A percentile compares a stretch with the other conserved stretches of the same genome.
phyloP scores from a whole-genome alignment of 495 filamentous ascomycete genomes.

The Hypoxylon lenormandii region DNA sequence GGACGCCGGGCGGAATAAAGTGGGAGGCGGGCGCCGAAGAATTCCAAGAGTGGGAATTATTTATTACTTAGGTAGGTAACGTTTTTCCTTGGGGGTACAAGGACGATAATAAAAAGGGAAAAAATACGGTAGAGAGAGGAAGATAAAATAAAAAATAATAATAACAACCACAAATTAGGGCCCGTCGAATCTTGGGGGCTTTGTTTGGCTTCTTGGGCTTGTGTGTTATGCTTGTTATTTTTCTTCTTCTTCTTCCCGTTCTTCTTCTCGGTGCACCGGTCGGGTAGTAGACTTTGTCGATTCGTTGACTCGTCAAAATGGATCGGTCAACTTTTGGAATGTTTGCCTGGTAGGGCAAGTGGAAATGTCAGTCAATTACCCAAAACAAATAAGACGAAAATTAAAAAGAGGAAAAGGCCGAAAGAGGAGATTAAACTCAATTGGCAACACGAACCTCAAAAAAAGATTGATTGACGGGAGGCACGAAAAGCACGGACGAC shows the following conservation, averaged over 20 bases:
- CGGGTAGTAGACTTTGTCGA: conserved; percentile 26
- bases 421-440: conserved; percentile 33
- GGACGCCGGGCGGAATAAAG: conserved; percentile 55
- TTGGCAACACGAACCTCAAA: conserved; percentile 31
- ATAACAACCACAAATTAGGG: conserved; percentile 21
- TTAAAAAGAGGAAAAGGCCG: too few species aligned
- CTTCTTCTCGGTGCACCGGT: conserved; percentile 45
- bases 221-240: background rate
- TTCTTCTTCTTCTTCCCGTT: conserved; percentile 53
- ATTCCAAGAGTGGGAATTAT: conserved; percentile 40
- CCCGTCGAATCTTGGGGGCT: conserved; percentile 8
- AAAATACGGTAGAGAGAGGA: conserved; percentile 36
- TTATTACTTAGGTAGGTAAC: conserved; percentile 42
- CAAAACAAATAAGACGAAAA: conserved; percentile 28
- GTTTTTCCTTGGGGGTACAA: conserved; percentile 54
- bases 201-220: conserved; percentile 19
- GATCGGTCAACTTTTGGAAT: conserved; percentile 13
- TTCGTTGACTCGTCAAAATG: conserved; percentile 1
- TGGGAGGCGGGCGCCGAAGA: conserved; percentile 58
- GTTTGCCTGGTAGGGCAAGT: conserved; percentile 42
- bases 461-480: conserved; percentile 3
- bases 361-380: conserved; percentile 46
- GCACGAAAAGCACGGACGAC: conserved; percentile 8
- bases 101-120: conserved; percentile 30
- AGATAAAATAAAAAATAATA: conserved; percentile 22